Conservation (phyloP, 2,329 filamentous ascomycete species). For the Monilinia vaccinii-corymbosi region DNA sequence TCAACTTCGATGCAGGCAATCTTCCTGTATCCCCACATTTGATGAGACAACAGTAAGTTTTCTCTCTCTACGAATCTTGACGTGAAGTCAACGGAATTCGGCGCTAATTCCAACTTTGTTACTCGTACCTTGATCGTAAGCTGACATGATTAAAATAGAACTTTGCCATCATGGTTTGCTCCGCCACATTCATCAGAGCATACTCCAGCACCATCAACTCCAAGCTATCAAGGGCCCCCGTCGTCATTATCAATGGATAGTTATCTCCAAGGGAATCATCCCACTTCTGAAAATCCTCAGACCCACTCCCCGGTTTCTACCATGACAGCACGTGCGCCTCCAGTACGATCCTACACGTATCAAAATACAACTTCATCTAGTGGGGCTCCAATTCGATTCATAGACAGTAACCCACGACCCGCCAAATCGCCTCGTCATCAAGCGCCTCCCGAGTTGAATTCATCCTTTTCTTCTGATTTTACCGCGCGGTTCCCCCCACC, state of each 20-base stretch:
- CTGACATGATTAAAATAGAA: slow-evolving; percentile 11
- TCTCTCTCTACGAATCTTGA: neutral
- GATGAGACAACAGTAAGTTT: slow-evolving; percentile 27
- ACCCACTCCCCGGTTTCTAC: slow-evolving; percentile 14
- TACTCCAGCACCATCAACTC: slow-evolving; percentile 18
- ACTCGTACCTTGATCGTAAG: neutral
- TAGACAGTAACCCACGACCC: slow-evolving; percentile 28
- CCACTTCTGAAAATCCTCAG: slow-evolving; percentile 18
- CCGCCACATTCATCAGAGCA: slow-evolving; percentile 24
- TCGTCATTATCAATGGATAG: slow-evolving; percentile 17
- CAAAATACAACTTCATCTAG: slow-evolving; percentile 7
- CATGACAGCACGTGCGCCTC: slow-evolving; percentile 10
- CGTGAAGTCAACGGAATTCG: neutral
- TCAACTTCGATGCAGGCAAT: slow-evolving; percentile 28
- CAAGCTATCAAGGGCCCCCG: slow-evolving; percentile 20
- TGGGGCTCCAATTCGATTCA: slow-evolving; percentile 17
- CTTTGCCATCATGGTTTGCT: slow-evolving; percentile 18
- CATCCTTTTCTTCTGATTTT: slow-evolving; percentile 18
- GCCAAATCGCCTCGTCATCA: slow-evolving; percentile 28
- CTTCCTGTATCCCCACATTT: slow-evolving; percentile 25
- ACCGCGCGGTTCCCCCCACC: slow-evolving; percentile 19
- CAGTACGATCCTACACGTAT: slow-evolving; percentile 8
- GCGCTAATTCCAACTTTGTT: neutral
- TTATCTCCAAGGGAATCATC: slow-evolving; percentile 24
- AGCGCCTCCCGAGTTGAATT: slow-evolving; percentile 20